Evolutionary conservation across 257 asterid genomes (phyloP), one percentile per base, ranked within the genome.

Genomic region (Nicotiana knightiana): DNA sequence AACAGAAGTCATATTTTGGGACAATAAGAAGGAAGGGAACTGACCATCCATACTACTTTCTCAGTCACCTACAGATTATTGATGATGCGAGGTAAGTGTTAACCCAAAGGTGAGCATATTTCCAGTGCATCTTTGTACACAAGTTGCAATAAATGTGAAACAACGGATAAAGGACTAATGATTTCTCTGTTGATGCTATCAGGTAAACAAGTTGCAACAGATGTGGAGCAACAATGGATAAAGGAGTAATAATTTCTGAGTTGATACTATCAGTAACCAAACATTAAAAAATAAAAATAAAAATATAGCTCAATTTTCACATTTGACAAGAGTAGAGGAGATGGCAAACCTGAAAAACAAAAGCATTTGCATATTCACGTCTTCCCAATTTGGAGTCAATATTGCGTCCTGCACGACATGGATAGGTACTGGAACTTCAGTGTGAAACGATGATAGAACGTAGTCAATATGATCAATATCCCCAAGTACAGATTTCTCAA

Each of bases 311-410:
- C 79, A 48, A 71, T 3, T 71, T 51, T 75, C 59, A 48, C 64
- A 79, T 68, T 77, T 58, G 15, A 28, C 11, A 61, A 79, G 73
- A 66, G 82, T 28, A 73, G 33, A 33, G 84, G 66, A 83, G 85
- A 81, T 58, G 80, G 70, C 87, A 84, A 63, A 94, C 99, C 99
- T 90, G 93, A 83, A 87, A 39, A 59, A 32, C 43, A 84, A 91
- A 92, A 81, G 81, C 84, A 81, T 82, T 88, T 7, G 84, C 83
- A 86, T 85, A 86, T 85, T 85, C 89, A 68, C 43, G 91, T 82
- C 37, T 70, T 71, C 77, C 89, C 73, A 61, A 77, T 76, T 84
- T 82, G 62, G 90, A 83, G 70, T 71, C 75, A 82, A 81, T 83
- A 87, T 68, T 67, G 83, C 46, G 61, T 70, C 94, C 97, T 92